phyloP scores from a whole-genome alignment of 805 yeast species.

The Lachancea sp. region DNA sequence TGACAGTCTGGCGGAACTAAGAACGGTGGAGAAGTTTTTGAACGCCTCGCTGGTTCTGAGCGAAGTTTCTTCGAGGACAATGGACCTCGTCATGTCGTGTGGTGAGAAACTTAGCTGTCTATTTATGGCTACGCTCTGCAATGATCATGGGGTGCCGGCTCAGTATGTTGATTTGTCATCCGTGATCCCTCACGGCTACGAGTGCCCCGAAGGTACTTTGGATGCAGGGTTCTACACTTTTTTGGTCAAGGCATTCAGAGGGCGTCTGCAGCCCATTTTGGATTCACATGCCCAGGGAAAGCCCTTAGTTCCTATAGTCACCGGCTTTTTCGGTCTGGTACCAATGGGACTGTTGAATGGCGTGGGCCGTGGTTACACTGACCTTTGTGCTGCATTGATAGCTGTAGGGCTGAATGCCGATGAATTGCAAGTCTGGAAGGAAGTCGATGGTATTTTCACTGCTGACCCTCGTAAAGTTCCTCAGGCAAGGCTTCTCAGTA shows the following conservation, averaged over 20 bases:
- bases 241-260: conserved; percentile 48
- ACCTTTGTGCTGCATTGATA: conserved; percentile 90
- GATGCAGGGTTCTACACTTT: conserved; percentile 59
- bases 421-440: conserved; percentile 97
- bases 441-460: conserved; percentile 97
- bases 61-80: conserved; percentile 81
- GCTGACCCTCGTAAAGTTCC: conserved; percentile 97
- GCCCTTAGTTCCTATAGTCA: conserved; percentile 73
- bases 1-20: conserved; percentile 61
- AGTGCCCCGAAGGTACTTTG: conserved; percentile 47
- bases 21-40: conserved; percentile 58
- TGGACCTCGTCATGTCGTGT: conserved; percentile 83
- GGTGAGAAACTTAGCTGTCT: conserved; percentile 92
- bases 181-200: conserved; percentile 59
- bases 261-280: conserved; percentile 39
- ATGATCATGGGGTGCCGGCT: conserved; percentile 75
- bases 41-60: conserved; percentile 89
- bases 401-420: conserved; percentile 92
- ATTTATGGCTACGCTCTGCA: conserved; percentile 79
- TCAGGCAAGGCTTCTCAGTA: conserved; percentile 72
- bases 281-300: conserved; percentile 28
- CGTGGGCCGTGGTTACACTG: conserved; percentile 97
- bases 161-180: conserved; percentile 72
- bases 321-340: conserved; percentile 93
- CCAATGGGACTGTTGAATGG: conserved; percentile 92